phyloP scores from a whole-genome alignment of 2,329 filamentous ascomycete species.

The Aureobasidium pullulans region DNA sequence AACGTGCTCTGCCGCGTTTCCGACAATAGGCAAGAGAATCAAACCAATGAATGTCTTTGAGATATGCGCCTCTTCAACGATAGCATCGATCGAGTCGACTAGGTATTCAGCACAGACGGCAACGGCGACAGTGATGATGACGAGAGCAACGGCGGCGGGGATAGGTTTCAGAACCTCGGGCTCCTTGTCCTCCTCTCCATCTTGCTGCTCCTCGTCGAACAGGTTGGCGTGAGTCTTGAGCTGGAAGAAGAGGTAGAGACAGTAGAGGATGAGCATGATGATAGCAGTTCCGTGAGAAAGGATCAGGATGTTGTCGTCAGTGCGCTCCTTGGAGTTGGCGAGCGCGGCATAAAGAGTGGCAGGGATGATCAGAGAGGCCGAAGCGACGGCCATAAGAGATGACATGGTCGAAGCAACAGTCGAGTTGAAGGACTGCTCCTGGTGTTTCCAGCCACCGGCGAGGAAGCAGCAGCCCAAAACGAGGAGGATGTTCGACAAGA shows the following conservation, averaged over 20 bases:
- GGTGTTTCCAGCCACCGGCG: constrained; percentile 38
- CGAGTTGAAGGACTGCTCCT: constrained; percentile 54
- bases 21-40: constrained; percentile 52
- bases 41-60: constrained; percentile 52
- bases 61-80: constrained; percentile 45
- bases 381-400: constrained; percentile 50
- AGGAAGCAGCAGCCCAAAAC: constrained; percentile 52
- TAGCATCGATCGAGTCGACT: constrained; percentile 47
- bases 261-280: constrained; percentile 47
- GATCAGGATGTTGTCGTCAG: constrained; percentile 40
- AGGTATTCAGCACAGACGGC: constrained; percentile 48
- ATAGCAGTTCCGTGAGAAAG: constrained; percentile 48
- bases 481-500: constrained; percentile 87
- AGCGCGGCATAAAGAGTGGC: constrained; percentile 46
- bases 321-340: constrained; percentile 28
- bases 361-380: constrained; percentile 47
- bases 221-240: constrained; percentile 43
- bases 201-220: constrained; percentile 35
- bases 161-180: constrained; percentile 38
- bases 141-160: constrained; percentile 38
- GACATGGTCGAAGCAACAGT: constrained; percentile 73
- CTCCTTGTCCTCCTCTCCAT: constrained; percentile 21
- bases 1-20: constrained; percentile 59
- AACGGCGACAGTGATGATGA: constrained; percentile 43
- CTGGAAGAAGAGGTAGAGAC: constrained; percentile 49